These are phyloP conservation scores for Tetrapisispora nanseiensis DNA, from an alignment of 805 yeast species.

Conservation along the genomic window DNA sequence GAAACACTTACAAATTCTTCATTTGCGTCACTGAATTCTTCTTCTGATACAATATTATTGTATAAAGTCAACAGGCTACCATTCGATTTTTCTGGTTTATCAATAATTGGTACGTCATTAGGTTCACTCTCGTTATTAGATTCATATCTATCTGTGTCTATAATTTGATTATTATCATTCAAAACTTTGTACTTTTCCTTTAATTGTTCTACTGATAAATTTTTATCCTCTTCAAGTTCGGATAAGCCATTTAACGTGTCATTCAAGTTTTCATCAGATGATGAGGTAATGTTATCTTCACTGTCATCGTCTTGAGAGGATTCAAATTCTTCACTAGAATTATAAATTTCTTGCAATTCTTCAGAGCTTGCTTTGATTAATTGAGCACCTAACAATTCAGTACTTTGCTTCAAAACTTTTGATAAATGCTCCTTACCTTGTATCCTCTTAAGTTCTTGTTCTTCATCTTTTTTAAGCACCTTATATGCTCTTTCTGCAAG, in stretches of 20 bases:
- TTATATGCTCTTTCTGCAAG: conserved; percentile 76
- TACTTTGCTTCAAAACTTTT: conserved; percentile 83
- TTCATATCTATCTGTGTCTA: conserved; percentile 1
- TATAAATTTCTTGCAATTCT: conserved; percentile 2
- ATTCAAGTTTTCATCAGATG: conserved; percentile 8
- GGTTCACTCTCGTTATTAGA: neutral
- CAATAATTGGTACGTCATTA: no score
- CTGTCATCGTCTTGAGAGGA: conserved; percentile 4
- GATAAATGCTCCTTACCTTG: conserved; percentile 82
- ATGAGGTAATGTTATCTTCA: conserved; percentile 13
- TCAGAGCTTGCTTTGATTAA: conserved; percentile 32
- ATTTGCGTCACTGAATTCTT: conserved; percentile 27
- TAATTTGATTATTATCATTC: neutral
- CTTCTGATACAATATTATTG: conserved; percentile 10
- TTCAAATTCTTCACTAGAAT: conserved; percentile 18
- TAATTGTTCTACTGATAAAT: conserved; percentile 34
- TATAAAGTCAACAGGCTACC: neutral
- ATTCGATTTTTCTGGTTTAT: neutral
- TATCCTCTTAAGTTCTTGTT: conserved; percentile 66
- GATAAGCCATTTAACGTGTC: conserved; percentile 16
- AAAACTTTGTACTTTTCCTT: conserved; percentile 33
- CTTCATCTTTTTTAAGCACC: conserved; percentile 65
- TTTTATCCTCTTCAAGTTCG: conserved; percentile 27
- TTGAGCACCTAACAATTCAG: conserved; percentile 82
- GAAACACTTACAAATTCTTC: neutral